Conservation (phyloP, 2,329 filamentous ascomycete species). For the Neoascochyta sp. region DNA sequence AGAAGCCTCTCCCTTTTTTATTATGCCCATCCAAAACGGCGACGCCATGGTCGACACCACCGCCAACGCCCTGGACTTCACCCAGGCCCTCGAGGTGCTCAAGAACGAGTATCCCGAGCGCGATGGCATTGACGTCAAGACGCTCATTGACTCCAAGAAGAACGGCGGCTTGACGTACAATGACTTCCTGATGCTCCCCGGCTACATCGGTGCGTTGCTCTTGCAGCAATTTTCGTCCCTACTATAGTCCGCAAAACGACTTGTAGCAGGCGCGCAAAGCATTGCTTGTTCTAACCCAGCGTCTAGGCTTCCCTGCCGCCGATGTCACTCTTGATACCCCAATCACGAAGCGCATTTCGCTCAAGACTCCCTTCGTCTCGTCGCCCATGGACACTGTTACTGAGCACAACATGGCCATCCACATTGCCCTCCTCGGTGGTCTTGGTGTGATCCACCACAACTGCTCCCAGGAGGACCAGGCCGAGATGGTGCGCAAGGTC, state of each 20-base stretch:
- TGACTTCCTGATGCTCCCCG: constrained; percentile 93
- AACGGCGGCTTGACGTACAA: constrained; percentile 97
- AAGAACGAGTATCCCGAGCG: constrained; percentile 68
- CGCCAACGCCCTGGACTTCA: constrained; percentile 65
- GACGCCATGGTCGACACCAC: constrained; percentile 50
- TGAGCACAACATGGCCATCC: constrained; percentile 98
- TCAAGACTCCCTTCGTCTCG: constrained; percentile 96
- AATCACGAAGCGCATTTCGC: constrained; percentile 88
- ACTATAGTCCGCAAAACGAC: constrained; percentile 4
- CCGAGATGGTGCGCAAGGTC: constrained; percentile 98
- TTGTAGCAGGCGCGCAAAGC: constrained; percentile 3
- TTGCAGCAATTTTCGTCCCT: constrained; percentile 6
- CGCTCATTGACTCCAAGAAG: constrained; percentile 84
- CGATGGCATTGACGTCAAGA: constrained; percentile 84
- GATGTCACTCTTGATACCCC: constrained; percentile 85
- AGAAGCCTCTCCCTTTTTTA: constrained; percentile 37
- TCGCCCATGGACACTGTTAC: constrained; percentile 99
- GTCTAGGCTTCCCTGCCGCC: constrained; percentile 77
- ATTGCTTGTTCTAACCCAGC: constrained; percentile 10
- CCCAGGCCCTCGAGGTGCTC: constrained; percentile 74
- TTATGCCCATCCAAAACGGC: constrained; percentile 72
- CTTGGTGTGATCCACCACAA: constrained; percentile 98
- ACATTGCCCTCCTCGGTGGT: constrained; percentile 86
- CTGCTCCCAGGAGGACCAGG: constrained; percentile 94
- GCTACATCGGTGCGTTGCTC: constrained; percentile 71